Evolutionary conservation across 495 filamentous ascomycete species (phyloP), one percentile per base, ranked within the genome.

Genomic region (Penicillium macrosclerotiorum): DNA sequence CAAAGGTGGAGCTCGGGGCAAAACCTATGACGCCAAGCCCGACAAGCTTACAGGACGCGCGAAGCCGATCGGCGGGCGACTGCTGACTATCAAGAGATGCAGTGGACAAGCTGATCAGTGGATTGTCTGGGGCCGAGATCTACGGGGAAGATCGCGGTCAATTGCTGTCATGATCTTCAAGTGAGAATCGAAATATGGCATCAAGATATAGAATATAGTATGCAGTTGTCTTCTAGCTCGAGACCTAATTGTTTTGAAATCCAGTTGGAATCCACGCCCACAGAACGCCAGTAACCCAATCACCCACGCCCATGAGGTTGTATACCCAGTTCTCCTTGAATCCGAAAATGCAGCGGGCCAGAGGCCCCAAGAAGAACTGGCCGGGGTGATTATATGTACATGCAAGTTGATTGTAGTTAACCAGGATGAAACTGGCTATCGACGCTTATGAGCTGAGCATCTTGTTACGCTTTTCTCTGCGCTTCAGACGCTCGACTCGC

Each of bases 381-480:
- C 19, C 38, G 24, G 20, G 31, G 20, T 38, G 44, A 33, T n/a
- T 44, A 44, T 47, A 51, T 52, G 42, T 42, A 44, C 26, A 54
- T 49, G 45, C 45, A 53, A 47, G 17, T 18, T 34, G 37, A 33
- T 33, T 22, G 29, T 37, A 36, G 20, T 42, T 27, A 31, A 30
- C 14, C 31, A 26, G 14, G 25, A 17, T 14, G 30, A 4, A 33
- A 23, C n/a, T 34, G 29, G 45, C 36, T 46, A 49, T 14, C 40
- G 22, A 35, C 23, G 37, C 32, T 91, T 75, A 96, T 40, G 89
- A 94, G 67, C 91, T 96, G 56, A 97, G 67, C 57, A 94, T 70
- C 74, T 96, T 97, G 69, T 97, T 99, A 64, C 93, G 82, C 82
- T 96, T 97, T 77, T 97, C 93, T 64, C 89, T 83, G 62, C 90